phyloP scores from a whole-genome alignment of 202 grass and related monocot genomes.

The Brachypodium distachyon region DNA sequence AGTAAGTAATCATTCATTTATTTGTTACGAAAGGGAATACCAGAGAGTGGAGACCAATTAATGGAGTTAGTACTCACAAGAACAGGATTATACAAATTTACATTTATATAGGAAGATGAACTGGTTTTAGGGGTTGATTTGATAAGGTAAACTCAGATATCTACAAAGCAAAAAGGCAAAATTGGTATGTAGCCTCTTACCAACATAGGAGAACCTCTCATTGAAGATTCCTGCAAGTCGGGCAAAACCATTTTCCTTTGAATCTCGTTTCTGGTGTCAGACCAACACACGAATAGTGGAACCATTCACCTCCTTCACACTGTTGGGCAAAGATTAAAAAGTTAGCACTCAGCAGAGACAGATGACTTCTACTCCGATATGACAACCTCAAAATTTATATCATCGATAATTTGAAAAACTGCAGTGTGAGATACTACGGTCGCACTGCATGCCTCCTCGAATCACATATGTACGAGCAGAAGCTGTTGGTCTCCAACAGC shows the following conservation, averaged over 20 bases:
- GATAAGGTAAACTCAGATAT: background rate
- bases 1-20: background rate
- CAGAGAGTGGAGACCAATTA: too few species aligned
- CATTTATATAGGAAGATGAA: constrained; percentile 1
- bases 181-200: constrained; percentile 18
- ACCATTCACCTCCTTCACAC: constrained; percentile 99
- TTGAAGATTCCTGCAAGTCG: constrained; percentile 76
- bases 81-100: background rate
- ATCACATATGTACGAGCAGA: too few species aligned
- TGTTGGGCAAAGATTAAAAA: constrained; percentile 28
- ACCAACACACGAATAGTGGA: constrained; percentile 91
- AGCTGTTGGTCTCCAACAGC: too few species aligned
- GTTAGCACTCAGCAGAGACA: background rate
- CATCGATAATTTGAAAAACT: background rate
- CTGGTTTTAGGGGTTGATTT: background rate
- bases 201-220: constrained; percentile 26
- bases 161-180: background rate
- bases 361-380: background rate
- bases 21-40: too few species aligned
- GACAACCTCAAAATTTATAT: background rate
- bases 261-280: constrained; percentile 97
- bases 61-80: background rate
- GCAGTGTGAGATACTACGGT: background rate
- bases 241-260: constrained; percentile 98
- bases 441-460: too few species aligned